A percentile compares a stretch with the other conserved stretches of the same genome.
Evolutionary conservation across 2,329 filamentous ascomycete species (phyloP).

Genomic region (Calonectria pseudoturangicola): DNA sequence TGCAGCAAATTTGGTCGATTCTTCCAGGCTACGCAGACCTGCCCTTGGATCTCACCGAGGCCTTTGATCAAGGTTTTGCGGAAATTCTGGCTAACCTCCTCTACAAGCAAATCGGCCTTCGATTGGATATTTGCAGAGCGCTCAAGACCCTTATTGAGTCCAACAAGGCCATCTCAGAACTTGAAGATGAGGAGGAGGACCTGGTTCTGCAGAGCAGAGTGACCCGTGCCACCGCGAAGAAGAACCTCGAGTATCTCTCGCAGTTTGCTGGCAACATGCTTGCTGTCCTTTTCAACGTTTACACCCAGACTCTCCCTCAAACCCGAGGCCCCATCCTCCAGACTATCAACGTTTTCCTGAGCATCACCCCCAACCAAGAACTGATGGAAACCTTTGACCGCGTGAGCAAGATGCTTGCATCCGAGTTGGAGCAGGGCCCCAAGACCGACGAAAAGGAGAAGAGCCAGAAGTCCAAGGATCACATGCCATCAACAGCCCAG

Average conservation of each 20-base stretch:
- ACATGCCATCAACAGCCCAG: constrained; percentile 94
- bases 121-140: constrained; percentile 89
- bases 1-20: constrained; percentile 95
- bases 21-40: constrained; percentile 96
- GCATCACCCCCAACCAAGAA: constrained; percentile 86
- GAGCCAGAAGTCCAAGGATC: constrained; percentile 75
- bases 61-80: constrained; percentile 92
- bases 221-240: constrained; percentile 82
- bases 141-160: constrained; percentile 93
- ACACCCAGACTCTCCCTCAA: constrained; percentile 95
- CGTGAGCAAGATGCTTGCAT: constrained; percentile 88
- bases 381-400: constrained; percentile 91
- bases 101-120: constrained; percentile 92
- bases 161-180: constrained; percentile 85
- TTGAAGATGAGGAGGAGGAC: constrained; percentile 81
- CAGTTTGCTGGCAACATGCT: constrained; percentile 90
- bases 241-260: constrained; percentile 88
- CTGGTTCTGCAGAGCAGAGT: constrained; percentile 86
- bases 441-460: constrained; percentile 78
- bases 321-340: constrained; percentile 93
- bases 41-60: constrained; percentile 83
- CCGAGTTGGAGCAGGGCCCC: constrained; percentile 75
- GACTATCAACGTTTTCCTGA: constrained; percentile 95
- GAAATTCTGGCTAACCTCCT: constrained; percentile 93
- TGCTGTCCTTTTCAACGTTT: constrained; percentile 98